A percentile compares a stretch with the other conserved stretches of the same genome.
These are phyloP conservation scores for Parmelia sp. DNA, from an alignment of 495 filamentous ascomycete genomes.

Conservation along the genomic window DNA sequence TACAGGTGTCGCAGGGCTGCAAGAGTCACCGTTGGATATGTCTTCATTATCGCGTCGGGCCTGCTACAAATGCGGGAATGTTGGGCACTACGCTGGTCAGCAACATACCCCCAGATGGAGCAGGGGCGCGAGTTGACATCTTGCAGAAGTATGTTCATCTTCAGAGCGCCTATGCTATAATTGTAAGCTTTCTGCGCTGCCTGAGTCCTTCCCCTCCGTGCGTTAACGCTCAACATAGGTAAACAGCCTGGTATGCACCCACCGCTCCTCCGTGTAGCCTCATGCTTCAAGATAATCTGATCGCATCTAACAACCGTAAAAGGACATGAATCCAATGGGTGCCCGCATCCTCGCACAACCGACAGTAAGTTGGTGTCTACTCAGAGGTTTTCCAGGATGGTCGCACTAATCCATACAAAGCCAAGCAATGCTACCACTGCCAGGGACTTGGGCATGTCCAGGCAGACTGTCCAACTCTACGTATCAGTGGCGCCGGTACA, in stretches of 20 bases:
- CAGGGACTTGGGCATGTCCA: constrained; percentile 98
- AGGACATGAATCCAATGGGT: constrained; percentile 98
- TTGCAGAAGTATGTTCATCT: constrained; percentile 84
- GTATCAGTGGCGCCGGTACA: constrained; percentile 71
- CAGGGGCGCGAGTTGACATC: constrained; percentile 23
- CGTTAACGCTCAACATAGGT: constrained; percentile 42
- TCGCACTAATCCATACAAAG: constrained; percentile 31
- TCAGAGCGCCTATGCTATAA: constrained; percentile 99
- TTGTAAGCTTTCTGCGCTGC: constrained; percentile 54
- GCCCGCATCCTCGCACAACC: constrained; percentile 91
- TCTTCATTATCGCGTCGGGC: constrained; percentile 94
- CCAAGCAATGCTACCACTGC: constrained; percentile 99
- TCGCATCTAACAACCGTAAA: constrained; percentile 34
- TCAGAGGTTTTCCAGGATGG: constrained; percentile 28
- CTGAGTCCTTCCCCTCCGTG: constrained; percentile 13
- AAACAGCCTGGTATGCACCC: constrained; percentile 70
- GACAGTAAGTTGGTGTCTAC: constrained; percentile 56
- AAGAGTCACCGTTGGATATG: constrained; percentile 29
- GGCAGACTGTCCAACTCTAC: constrained; percentile 96
- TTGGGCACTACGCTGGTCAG: constrained; percentile 91
- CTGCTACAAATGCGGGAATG: constrained; percentile 99
- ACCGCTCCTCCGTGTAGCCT: constrained; percentile 23
- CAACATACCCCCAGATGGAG: constrained; percentile 12
- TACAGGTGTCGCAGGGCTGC: constrained; percentile 19
- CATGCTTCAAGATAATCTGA: constrained; percentile 10